Evolutionary conservation across 2,329 filamentous ascomycete species (phyloP).

Genomic region (Eutypella sp.): DNA sequence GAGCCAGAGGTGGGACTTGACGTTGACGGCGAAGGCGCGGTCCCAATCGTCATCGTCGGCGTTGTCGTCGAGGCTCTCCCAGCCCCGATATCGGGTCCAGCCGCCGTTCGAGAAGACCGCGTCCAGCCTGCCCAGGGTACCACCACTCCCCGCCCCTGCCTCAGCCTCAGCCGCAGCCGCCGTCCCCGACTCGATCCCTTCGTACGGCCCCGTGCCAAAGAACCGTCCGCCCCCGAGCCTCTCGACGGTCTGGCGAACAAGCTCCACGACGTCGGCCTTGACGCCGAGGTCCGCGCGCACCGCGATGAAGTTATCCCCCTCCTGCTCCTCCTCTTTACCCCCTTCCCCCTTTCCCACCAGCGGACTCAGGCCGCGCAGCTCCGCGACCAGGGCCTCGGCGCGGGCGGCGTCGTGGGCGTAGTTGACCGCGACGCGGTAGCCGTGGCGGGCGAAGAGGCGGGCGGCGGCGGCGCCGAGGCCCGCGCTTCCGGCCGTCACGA

Average conservation of each 20-base stretch:
- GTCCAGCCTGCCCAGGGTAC: slow-evolving; percentile 56
- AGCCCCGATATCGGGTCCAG: slow-evolving; percentile 43
- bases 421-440: slow-evolving; percentile 68
- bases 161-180: not conserved
- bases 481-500: slow-evolving; percentile 51
- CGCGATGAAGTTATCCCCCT: slow-evolving; percentile 34
- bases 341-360: slow-evolving; percentile 18
- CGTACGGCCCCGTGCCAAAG: no score
- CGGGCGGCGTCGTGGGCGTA: slow-evolving; percentile 58
- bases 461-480: slow-evolving; percentile 68
- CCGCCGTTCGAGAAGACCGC: slow-evolving; percentile 72
- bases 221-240: slow-evolving; percentile 40
- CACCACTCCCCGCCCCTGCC: no score
- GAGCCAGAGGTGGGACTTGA: slow-evolving; percentile 57
- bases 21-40: slow-evolving; percentile 54
- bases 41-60: slow-evolving; percentile 57
- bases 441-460: slow-evolving; percentile 62
- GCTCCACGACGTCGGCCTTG: slow-evolving; percentile 51
- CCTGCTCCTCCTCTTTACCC: slow-evolving; percentile 36
- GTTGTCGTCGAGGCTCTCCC: slow-evolving; percentile 46
- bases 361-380: slow-evolving; percentile 45
- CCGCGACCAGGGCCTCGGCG: slow-evolving; percentile 53
- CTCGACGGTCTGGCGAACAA: slow-evolving; percentile 55
- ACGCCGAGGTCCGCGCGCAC: slow-evolving; percentile 64
- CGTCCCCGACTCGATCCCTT: no score